Evolutionary conservation across 768 basidiomycete genomes (phyloP).

Genomic region (Suillus subaureus): DNA sequence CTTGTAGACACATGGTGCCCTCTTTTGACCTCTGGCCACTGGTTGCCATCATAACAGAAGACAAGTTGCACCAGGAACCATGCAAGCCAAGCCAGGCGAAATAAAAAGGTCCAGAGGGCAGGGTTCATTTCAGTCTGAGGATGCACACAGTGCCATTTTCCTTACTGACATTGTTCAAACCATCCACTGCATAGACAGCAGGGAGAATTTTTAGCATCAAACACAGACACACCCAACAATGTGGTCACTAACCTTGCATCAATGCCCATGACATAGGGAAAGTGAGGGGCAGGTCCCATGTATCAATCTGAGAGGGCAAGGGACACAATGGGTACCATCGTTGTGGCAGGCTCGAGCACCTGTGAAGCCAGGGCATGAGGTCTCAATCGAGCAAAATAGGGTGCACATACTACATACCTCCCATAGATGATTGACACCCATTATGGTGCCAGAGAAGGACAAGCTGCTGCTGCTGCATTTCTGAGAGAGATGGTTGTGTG

Average conservation of each 20-base stretch:
- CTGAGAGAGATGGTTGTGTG: too few relatives aligned
- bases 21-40: background rate
- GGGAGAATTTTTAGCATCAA: background rate
- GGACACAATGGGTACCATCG: background rate
- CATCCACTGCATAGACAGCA: background rate
- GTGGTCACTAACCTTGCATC: background rate
- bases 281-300: background rate
- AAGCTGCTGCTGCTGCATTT: too few relatives aligned
- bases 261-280: background rate
- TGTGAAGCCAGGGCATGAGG: too few relatives aligned
- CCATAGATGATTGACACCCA: background rate
- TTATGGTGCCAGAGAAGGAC: too few relatives aligned
- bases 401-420: too few relatives aligned
- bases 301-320: background rate
- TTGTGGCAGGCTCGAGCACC: background rate
- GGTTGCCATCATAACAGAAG: background rate
- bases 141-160: background rate
- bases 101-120: background rate
- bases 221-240: background rate
- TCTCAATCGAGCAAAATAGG: too few relatives aligned
- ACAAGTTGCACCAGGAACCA: background rate
- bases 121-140: background rate
- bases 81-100: background rate
- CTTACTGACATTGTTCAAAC: conserved; percentile 5
- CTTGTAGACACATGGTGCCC: background rate